A percentile compares a stretch with the other conserved stretches of the same genome.
Evolutionary conservation across 2,329 filamentous ascomycete species (phyloP).

Genomic region (Albifimbria verrucaria): DNA sequence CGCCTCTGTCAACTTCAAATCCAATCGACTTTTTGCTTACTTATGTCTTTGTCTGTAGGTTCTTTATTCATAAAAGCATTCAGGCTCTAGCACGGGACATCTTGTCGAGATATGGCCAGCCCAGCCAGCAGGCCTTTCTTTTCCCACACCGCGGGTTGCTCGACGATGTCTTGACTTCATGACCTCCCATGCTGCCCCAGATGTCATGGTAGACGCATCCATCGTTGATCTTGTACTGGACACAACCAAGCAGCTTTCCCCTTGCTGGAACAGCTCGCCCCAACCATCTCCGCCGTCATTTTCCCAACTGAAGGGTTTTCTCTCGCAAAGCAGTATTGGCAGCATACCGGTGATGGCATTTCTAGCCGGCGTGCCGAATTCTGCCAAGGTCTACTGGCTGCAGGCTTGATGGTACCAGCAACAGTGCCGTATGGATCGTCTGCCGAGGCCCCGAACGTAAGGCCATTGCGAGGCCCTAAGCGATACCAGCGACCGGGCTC

Average conservation of each 20-base stretch:
- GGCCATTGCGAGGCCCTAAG: constrained; percentile 65
- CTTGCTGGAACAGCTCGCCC: constrained; percentile 52
- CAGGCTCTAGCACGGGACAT: constrained; percentile 69
- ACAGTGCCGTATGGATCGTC: constrained; percentile 20
- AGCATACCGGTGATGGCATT: constrained; percentile 89
- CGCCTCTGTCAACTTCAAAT: too few relatives aligned
- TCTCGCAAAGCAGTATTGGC: constrained; percentile 93
- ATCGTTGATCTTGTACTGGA: constrained; percentile 64
- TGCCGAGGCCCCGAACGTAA: constrained; percentile 24
- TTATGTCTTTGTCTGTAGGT: constrained; percentile 54
- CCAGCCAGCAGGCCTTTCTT: constrained; percentile 73
- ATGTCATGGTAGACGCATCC: constrained; percentile 45
- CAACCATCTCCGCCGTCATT: constrained; percentile 67
- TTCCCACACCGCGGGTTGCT: constrained; percentile 71
- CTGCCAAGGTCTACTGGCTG: constrained; percentile 70
- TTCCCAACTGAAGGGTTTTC: constrained; percentile 65
- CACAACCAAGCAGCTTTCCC: constrained; percentile 45
- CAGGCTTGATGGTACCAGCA: constrained; percentile 53
- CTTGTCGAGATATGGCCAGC: constrained; percentile 57
- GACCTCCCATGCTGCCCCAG: constrained; percentile 50
- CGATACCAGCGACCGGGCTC: constrained; percentile 67
- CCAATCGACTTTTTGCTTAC: too few relatives aligned
- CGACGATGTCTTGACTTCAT: constrained; percentile 74
- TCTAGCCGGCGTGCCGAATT: constrained; percentile 92
- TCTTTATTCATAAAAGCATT: constrained; percentile 88